Evolutionary conservation across 495 filamentous ascomycete genomes (phyloP).

Genomic region (Trichoderma reesei): DNA sequence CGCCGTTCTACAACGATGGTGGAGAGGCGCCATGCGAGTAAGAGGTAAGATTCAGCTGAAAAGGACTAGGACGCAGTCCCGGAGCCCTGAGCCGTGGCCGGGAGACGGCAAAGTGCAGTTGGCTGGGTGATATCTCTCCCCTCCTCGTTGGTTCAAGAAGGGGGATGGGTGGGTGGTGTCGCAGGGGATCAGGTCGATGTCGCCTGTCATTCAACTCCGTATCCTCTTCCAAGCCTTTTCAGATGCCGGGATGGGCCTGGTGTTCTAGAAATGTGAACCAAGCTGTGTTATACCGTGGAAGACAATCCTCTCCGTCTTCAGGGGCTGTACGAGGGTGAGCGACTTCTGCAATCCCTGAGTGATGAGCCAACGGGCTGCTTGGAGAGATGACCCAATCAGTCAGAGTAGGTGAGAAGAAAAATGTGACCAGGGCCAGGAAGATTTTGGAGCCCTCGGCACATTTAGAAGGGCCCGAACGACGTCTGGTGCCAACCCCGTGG

Average conservation of each 20-base stretch:
- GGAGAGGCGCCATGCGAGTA: constrained; percentile 2
- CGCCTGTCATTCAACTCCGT: not conserved
- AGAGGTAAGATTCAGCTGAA: constrained; percentile 3
- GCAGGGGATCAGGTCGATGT: not conserved
- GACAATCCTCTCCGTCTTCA: no score
- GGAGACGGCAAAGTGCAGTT: not conserved
- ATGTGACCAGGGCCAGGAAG: not conserved
- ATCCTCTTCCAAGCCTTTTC: not conserved
- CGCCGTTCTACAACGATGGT: not conserved
- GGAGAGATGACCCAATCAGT: constrained; percentile 1
- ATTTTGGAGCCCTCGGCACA: constrained; percentile 1
- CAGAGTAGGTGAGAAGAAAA: not conserved
- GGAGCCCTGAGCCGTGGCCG: not conserved
- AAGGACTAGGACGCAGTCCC: not conserved
- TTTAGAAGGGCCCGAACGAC: not conserved
- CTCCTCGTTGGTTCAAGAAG: not conserved
- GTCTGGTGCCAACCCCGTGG: not conserved
- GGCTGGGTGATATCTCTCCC: constrained; percentile 7
- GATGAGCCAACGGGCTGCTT: not conserved
- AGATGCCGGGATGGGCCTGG: not conserved
- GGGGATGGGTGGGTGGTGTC: not conserved
- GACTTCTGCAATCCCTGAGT: not conserved
- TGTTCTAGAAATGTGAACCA: not conserved
- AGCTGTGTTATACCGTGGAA: not conserved
- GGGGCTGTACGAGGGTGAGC: not conserved